phyloP scores from a whole-genome alignment of 352 stramenopile genomes.

The Saprolegnia diclina region DNA sequence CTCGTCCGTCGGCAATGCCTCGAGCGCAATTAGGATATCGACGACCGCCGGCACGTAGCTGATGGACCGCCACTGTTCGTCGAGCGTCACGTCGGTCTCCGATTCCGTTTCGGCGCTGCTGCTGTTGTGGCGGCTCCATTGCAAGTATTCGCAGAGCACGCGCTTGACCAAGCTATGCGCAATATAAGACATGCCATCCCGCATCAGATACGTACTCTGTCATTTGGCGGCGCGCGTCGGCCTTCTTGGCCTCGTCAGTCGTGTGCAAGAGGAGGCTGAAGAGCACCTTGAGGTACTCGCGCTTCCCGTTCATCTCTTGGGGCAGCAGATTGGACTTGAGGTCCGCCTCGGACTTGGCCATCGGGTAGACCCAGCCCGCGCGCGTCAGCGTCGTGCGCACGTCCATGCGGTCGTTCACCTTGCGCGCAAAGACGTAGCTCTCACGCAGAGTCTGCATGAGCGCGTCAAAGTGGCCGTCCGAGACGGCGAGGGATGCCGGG shows the following conservation, averaged over 20 bases:
- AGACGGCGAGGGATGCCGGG: slow-evolving; percentile 43
- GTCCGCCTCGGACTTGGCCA: slow-evolving; percentile 10
- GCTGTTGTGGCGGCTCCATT: slow-evolving; percentile 39
- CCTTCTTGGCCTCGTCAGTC: slow-evolving; percentile 37
- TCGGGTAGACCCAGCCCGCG: slow-evolving; percentile 23
- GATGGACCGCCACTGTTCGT: slow-evolving; percentile 25
- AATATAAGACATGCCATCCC: neutral
- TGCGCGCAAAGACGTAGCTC: slow-evolving; percentile 62
- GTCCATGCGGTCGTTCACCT: slow-evolving; percentile 61
- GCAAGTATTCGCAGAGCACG: slow-evolving; percentile 61
- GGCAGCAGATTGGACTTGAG: slow-evolving; percentile 51
- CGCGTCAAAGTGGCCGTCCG: slow-evolving; percentile 30
- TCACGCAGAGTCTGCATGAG: slow-evolving; percentile 54
- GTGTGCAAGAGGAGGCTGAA: slow-evolving; percentile 40
- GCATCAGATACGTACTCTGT: slow-evolving; percentile 23
- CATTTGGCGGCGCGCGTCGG: slow-evolving; percentile 65
- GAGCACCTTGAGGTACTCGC: slow-evolving; percentile 67
- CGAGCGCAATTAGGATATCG: slow-evolving; percentile 33
- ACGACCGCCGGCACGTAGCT: slow-evolving; percentile 53
- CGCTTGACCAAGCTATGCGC: slow-evolving; percentile 47
- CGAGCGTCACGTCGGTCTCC: slow-evolving; percentile 7
- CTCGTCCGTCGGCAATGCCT: slow-evolving; percentile 16
- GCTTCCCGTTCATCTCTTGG: slow-evolving; percentile 74
- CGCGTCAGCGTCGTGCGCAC: slow-evolving; percentile 34
- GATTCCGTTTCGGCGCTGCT: neutral